Percentiles rank a stretch among this genome's conserved stretches.
phyloP scores from a whole-genome alignment of 176 grass and related monocot species.

The Oryza brachyantha region DNA sequence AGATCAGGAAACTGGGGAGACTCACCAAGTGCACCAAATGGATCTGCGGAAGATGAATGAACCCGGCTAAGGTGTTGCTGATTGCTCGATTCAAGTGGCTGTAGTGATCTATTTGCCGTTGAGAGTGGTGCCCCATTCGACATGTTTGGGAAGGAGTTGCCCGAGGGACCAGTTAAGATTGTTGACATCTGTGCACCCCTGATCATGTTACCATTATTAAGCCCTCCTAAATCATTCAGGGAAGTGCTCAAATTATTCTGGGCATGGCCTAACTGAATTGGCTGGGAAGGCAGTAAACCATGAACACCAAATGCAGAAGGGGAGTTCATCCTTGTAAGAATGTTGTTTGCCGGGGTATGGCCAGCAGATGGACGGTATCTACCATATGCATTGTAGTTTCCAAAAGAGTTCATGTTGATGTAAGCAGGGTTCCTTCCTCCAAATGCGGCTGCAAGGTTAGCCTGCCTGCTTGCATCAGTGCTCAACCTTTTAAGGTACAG shows the following conservation, averaged over 20 bases:
- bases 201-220: slow-evolving; percentile 46
- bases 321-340: slow-evolving; percentile 56
- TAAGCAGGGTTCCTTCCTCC: slow-evolving; percentile 54
- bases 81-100: slow-evolving; percentile 41
- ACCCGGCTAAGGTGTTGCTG: slow-evolving; percentile 37
- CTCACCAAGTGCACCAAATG: slow-evolving; percentile 38
- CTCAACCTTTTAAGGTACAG: slow-evolving; percentile 86
- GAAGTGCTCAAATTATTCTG: slow-evolving; percentile 43
- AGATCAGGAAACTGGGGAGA: slow-evolving; percentile 44
- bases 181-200: slow-evolving; percentile 36
- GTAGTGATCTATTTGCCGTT: slow-evolving; percentile 28
- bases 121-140: slow-evolving; percentile 34
- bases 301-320: slow-evolving; percentile 49
- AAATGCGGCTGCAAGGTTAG: slow-evolving; percentile 53
- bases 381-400: slow-evolving; percentile 58
- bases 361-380: slow-evolving; percentile 44
- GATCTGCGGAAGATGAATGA: slow-evolving; percentile 39
- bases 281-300: slow-evolving; percentile 53
- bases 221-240: slow-evolving; percentile 31
- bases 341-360: slow-evolving; percentile 47
- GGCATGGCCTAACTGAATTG: slow-evolving; percentile 34
- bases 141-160: slow-evolving; percentile 45
- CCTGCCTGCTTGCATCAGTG: slow-evolving; percentile 51
- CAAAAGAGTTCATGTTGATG: slow-evolving; percentile 57
- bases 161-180: slow-evolving; percentile 38